phyloP scores from a whole-genome alignment of 148 eudicot genomes.

The Mesembryanthemum crystallinum region DNA sequence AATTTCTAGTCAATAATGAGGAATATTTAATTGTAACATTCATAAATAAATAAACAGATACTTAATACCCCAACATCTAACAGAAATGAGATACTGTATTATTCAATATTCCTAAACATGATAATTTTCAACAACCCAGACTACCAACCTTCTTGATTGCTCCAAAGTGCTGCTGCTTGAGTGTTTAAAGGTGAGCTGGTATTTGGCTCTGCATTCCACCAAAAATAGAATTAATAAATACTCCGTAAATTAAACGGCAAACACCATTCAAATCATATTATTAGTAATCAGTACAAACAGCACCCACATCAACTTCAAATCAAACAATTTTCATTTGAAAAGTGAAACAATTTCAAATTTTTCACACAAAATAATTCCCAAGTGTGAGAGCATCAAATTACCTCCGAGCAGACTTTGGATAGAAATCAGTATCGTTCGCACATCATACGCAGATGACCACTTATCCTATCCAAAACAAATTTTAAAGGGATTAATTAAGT shows the following conservation, averaged over 20 bases:
- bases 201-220: slow-evolving; percentile 41
- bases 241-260: neutral
- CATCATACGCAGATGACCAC: slow-evolving; percentile 99
- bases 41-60: neutral
- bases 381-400: slow-evolving; percentile 19
- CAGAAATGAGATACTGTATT: neutral
- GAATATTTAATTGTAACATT: too few relatives aligned
- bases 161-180: slow-evolving; percentile 94
- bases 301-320: neutral
- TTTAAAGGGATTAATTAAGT: neutral
- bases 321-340: too few relatives aligned
- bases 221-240: neutral
- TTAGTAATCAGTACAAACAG: neutral
- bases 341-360: too few relatives aligned
- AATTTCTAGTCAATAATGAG: neutral
- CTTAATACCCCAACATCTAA: neutral
- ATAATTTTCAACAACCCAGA: neutral
- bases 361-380: too few relatives aligned
- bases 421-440: slow-evolving; percentile 77
- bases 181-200: slow-evolving; percentile 88
- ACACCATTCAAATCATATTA: neutral
- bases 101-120: neutral
- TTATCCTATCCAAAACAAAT: slow-evolving; percentile 51
- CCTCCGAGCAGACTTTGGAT: slow-evolving; percentile 97
- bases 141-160: slow-evolving; percentile 68